Evolutionary conservation across 352 stramenopile species (phyloP), one percentile per base, ranked within the genome.

Genomic region (Phytophthora meadii): DNA sequence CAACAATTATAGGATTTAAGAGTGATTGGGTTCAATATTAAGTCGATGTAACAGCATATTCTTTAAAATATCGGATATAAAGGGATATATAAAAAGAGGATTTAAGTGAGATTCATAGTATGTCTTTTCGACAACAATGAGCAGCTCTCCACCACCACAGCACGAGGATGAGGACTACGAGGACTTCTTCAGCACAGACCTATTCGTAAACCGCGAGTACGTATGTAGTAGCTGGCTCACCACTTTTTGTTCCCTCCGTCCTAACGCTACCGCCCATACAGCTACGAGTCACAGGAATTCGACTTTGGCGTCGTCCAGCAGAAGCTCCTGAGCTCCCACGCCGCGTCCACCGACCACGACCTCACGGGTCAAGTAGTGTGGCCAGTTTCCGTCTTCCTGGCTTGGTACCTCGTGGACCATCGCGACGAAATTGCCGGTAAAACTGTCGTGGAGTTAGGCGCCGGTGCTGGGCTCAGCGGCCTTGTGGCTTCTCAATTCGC

Each of bases 331-430:
- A 76, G 67, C 50, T 87, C 81, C 8, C 75, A 74, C 22, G 77
- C 81, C 12, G 81, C 78, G 8, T 87, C 81, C 24, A 93, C 84
- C 1, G 84, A 91, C 65, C 84, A 89, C 63, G 82, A 93, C 45
- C 67, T 93, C 25, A 93, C 84, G 34, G 84, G 84, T 37, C 84
- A 93, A 84, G 74, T 93, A 0, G 77, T 93, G 45, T 93, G 82
- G 84, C 84, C 81, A 10, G 82, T 91, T 19, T 92, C 82, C 7
- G 70, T 76, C 12, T 84, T 88, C 51, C 58, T 89, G 24, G 76
- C 77, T n/a, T 88, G 78, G 74, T 80, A 77, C 34, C 54, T 81
- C 7, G 52, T 72, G 30, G 51, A 66, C 6, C 74, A 80, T 19
- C 53, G 68, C 0, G 40, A 79, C 0, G 63, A 84, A 17, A 58